These are phyloP conservation scores for Aspergillus spinulosporus DNA, from an alignment of 2,329 filamentous ascomycete species.

Conservation along the genomic window DNA sequence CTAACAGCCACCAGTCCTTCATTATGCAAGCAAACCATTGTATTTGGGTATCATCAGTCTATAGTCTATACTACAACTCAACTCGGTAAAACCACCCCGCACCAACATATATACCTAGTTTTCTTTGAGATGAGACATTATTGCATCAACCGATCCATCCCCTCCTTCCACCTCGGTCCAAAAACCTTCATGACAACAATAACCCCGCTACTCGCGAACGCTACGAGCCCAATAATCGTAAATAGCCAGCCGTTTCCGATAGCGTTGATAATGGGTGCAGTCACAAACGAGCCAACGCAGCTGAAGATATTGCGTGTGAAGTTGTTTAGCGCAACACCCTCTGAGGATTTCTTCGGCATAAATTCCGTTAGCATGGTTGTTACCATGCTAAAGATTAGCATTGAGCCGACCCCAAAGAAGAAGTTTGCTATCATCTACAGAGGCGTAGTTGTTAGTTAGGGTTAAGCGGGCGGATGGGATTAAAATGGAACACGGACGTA, in stretches of 20 bases:
- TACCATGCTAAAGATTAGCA: constrained; percentile 72
- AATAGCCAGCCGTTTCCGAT: constrained; percentile 78
- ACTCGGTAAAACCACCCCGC: too few species aligned
- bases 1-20: too few species aligned
- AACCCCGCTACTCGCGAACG: constrained; percentile 58
- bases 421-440: constrained; percentile 62
- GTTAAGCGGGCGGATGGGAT: neutral
- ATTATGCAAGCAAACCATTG: neutral
- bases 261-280: constrained; percentile 67
- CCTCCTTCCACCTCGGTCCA: constrained; percentile 62
- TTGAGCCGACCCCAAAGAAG: constrained; percentile 73
- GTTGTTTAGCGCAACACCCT: constrained; percentile 78
- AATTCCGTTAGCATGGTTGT: constrained; percentile 88
- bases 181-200: constrained; percentile 64
- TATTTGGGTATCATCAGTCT: neutral
- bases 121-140: constrained; percentile 10
- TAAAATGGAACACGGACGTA: constrained; percentile 22
- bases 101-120: constrained; percentile 24
- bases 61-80: neutral
- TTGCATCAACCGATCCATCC: constrained; percentile 54
- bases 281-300: constrained; percentile 68
- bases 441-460: neutral
- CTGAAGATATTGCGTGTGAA: constrained; percentile 77
- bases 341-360: constrained; percentile 68
- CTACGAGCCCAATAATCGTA: constrained; percentile 59